Evolutionary conservation across 371 early-diverging fungal species (phyloP), one percentile per base, ranked within the genome.

Genomic region (Funneliformis caledonium): DNA sequence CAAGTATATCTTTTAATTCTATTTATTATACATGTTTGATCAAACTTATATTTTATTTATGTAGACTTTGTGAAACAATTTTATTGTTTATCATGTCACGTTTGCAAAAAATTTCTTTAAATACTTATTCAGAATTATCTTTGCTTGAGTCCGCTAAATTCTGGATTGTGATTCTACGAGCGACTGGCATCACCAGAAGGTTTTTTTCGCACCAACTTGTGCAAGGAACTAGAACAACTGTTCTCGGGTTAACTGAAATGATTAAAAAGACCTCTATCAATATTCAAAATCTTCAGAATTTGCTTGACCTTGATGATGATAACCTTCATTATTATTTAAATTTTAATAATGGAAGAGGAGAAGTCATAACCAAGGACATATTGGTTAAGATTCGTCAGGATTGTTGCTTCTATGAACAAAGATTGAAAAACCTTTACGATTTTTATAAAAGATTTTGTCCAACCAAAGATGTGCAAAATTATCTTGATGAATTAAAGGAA

Each of bases 361-460:
- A 31, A 11, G 11, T 59, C 31, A 22, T 52, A 11, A 62, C 14
- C 42, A 43, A 76, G 12, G 50, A 47, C 22, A n/a, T 10, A 8
- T 12, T 76, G 16, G 5, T 42, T 0, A 42, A 14, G 8, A 5
- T 76, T 43, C 62, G 64, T 43, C 37, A 45, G 8, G 19, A 62
- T 12, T 61, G 76, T 62, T 12, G 43, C 12, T 26, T 1, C 2
- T 45, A 62, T 76, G 76, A 76, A 62, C 9, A 22, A 45, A 76
- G 12, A 45, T 59, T 47, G 42, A 31, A 50, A 8, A 50, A 78
- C 50, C 65, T 78, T 47, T n/a, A 31, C 37, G 56, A 8, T 43
- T 80, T 80, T 80, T 80, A 80, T 31, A 26, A 56, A 16, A 31
- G 45, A 6, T 80, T 80, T 72, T 80, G 80, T 61, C 26, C 45